Evolutionary conservation across 176 grass and related monocot species (phyloP), one percentile per base, ranked within the genome.

Genomic region (Zoysia japonica): DNA sequence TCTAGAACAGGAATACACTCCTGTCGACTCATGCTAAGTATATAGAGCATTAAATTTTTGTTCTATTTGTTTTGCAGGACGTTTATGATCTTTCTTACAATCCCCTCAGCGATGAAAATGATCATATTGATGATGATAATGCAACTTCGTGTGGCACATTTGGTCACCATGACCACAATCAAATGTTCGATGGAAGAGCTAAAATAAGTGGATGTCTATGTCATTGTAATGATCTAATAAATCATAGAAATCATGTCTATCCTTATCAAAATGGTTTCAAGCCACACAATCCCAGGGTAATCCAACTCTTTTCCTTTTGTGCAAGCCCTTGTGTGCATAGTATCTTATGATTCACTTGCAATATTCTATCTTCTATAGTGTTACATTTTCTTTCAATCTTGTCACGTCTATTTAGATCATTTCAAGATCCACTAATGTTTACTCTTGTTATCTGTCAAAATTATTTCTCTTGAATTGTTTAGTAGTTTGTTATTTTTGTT

Each of bases 31-130:
- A 28, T 28, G 28, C 28, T 28, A 28, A 28, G 28, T 28, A 28
- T 28, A 28, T 75, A 60, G 5, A 57, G 17, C 65, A 28, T 65
- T 36, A 78, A 61, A 79, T 72, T 60, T 62, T 16, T 61, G 53
- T 75, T 80, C 9, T 52, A 74, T 76, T 70, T 73, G 45, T 64
- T 73, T 17, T 64, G 11, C 55, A 82, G 69, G 56, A 53, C 46
- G 12, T 14, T 65, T 28, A 28, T 28, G 46, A 64, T 16, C 16
- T 36, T 68, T 80, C 76, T 41, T 44, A 49, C 3, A 1, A 11
- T 53, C 53, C 47, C 14, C 5, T 42, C 11, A 75, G 10, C 20
- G 50, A 52, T 52, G 50, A 14, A 52, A 52, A 12, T 52, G 50
- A 14, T 52, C 50, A 52, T 13, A 52, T 52, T 52, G 50, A 1